Evolutionary conservation across 441 rosid genomes (phyloP), one percentile per base, ranked within the genome.

Genomic region (Pelargonium australe): DNA sequence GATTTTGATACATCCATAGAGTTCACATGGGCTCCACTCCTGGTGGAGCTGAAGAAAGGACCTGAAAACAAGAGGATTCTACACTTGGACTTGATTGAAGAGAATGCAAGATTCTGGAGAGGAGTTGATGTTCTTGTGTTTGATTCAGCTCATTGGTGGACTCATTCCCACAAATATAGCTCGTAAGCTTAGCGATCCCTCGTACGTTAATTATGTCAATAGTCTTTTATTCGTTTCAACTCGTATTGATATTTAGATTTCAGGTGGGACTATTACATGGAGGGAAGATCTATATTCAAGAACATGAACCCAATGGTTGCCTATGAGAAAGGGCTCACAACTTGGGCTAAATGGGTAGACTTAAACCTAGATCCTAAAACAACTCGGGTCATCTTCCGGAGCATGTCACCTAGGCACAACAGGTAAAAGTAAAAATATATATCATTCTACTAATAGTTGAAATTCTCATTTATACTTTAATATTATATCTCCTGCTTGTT

Each of bases 131-230:
- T 89, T 71, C 92, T 94, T 68, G 96, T 91, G 61, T 94, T 94
- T 34, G 97, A 94, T 72, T 89, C 96, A 0, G 99, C 97, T 78
- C 99, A 94, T 53, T 94, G 99, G 99, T 91, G 97, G 97, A 89
- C 95, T 73, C 99, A 88, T 72, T 86, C 92, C n/a, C 88, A 88
- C 23, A 72, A 85, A 78, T 74, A 79, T 78, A 89, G 78, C 63
- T 86, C 96, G 97, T 91, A 87, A 88, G 98, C 66, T 43, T 57
- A 14, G 4, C 20, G 19, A 14, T 53, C 58, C 19, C 23, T 20
- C 23, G 5, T 31, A 31, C 37, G 37, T 31, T 5, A 45, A 9
- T 13, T 6, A 3, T 31, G 5, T 31, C 37, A 31, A 31, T 31
- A 31, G 37, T 31, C 37, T 31, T 31, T 3, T 31, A 31, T 31